phyloP scores from a whole-genome alignment of 2,329 filamentous ascomycete species.

The Calonectria pseudoturangicola region DNA sequence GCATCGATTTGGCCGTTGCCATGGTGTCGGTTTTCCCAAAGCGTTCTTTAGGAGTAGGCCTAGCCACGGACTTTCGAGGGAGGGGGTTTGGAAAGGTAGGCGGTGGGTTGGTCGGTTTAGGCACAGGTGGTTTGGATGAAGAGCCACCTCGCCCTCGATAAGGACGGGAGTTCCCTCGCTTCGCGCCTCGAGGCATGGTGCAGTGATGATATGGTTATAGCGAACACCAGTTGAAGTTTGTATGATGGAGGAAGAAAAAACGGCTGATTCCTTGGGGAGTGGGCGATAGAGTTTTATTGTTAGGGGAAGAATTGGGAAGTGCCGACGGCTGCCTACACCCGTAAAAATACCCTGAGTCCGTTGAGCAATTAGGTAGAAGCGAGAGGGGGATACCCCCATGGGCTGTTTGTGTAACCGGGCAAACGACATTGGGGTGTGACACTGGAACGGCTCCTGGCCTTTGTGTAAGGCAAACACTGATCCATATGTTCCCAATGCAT shows the following conservation, averaged over 20 bases:
- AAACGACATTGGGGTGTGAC: too few species aligned
- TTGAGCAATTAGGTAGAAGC: not conserved
- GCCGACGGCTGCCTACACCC: not conserved
- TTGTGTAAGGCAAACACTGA: too few species aligned
- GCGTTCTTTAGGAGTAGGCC: conserved; percentile 24
- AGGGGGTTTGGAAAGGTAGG: not conserved
- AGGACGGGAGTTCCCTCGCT: conserved; percentile 9
- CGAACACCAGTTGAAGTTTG: too few species aligned
- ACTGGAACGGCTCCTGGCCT: too few species aligned
- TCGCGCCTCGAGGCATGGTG: conserved; percentile 19
- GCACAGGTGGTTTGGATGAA: not conserved
- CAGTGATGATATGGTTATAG: not conserved
- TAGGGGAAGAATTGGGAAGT: not conserved
- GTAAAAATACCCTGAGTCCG: not conserved
- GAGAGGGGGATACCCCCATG: too few species aligned
- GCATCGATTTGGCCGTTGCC: conserved; percentile 51
- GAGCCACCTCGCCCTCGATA: conserved; percentile 31
- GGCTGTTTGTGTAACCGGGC: too few species aligned
- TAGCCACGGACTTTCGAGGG: not conserved
- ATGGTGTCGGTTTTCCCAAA: conserved; percentile 40
- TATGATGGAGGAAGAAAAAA: not conserved
- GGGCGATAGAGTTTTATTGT: not conserved
- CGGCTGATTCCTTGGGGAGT: not conserved
- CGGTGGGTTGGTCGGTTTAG: not conserved
- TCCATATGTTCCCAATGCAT: too few species aligned